Percentiles rank a stretch among this genome's conserved stretches.
phyloP scores from a whole-genome alignment of 768 basidiomycete genomes.

The Leccinum imitatum region DNA sequence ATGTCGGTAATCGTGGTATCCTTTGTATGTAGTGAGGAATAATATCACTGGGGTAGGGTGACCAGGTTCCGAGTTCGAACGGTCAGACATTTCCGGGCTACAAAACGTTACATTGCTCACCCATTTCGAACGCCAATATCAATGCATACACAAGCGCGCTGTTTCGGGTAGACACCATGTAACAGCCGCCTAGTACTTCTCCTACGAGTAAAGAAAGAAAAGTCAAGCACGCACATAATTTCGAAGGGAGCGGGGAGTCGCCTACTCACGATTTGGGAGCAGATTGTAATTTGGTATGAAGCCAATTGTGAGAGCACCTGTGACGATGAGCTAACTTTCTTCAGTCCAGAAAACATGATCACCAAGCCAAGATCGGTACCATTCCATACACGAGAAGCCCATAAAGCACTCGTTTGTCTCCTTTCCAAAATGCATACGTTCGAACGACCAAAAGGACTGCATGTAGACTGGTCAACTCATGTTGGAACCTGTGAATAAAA shows the following conservation, averaged over 20 bases:
- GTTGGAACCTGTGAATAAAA: neutral
- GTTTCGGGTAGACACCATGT: neutral
- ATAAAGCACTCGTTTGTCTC: neutral
- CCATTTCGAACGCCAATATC: neutral
- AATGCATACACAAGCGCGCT: neutral
- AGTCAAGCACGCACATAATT: neutral
- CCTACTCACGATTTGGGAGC: neutral
- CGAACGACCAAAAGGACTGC: neutral
- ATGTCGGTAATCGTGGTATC: neutral
- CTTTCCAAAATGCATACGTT: neutral
- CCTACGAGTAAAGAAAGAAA: neutral
- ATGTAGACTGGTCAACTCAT: neutral
- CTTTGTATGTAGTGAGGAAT: neutral
- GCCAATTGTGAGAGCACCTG: neutral
- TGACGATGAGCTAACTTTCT: neutral
- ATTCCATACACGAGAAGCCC: neutral
- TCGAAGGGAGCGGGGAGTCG: neutral
- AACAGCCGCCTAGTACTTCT: neutral
- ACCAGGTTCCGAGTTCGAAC: no score
- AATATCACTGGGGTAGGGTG: neutral
- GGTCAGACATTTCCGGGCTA: no score
- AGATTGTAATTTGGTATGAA: neutral
- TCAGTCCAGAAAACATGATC: neutral
- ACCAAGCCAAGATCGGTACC: neutral
- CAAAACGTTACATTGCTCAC: no score